A percentile compares a stretch with the other conserved stretches of the same genome.
Conservation (phyloP, 352 stramenopile species). For the Phytopythium ostracodes region DNA sequence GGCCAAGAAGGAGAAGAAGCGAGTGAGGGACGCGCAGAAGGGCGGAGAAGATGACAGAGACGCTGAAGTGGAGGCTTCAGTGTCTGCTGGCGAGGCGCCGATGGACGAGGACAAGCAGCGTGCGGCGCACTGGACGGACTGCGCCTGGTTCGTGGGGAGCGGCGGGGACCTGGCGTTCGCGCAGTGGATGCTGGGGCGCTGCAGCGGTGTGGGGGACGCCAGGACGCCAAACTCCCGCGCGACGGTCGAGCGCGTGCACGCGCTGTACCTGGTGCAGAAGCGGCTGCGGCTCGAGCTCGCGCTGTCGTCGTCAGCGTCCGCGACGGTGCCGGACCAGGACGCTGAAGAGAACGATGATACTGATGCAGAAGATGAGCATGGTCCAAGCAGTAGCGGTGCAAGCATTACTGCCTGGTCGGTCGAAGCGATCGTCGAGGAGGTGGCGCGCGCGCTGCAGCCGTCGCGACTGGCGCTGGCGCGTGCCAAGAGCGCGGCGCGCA, state of each 20-base stretch:
- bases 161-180: slow-evolving; percentile 38
- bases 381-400: neutral
- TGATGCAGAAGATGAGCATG: slow-evolving; percentile 9
- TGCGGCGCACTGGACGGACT: slow-evolving; percentile 13
- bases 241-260: slow-evolving; percentile 27
- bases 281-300: slow-evolving; percentile 42
- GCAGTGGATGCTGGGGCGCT: slow-evolving; percentile 60
- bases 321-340: slow-evolving; percentile 8
- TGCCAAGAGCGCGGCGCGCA: slow-evolving; percentile 18
- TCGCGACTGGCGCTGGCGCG: slow-evolving; percentile 24
- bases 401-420: slow-evolving; percentile 14
- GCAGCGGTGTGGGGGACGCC: slow-evolving; percentile 34
- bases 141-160: slow-evolving; percentile 42
- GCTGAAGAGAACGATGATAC: slow-evolving; percentile 1
- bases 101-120: slow-evolving; percentile 2
- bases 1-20: slow-evolving; percentile 11
- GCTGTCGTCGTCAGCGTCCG: slow-evolving; percentile 6
- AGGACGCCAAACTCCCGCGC: slow-evolving; percentile 22
- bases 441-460: slow-evolving; percentile 20
- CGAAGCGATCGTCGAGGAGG: slow-evolving; percentile 26
- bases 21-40: neutral
- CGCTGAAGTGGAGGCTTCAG: neutral
- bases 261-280: slow-evolving; percentile 40
- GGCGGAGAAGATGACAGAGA: neutral
- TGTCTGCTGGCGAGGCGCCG: neutral